These are phyloP conservation scores for Fragaria nilgerrensis DNA, from an alignment of 306 rosid species.

Conservation along the genomic window DNA sequence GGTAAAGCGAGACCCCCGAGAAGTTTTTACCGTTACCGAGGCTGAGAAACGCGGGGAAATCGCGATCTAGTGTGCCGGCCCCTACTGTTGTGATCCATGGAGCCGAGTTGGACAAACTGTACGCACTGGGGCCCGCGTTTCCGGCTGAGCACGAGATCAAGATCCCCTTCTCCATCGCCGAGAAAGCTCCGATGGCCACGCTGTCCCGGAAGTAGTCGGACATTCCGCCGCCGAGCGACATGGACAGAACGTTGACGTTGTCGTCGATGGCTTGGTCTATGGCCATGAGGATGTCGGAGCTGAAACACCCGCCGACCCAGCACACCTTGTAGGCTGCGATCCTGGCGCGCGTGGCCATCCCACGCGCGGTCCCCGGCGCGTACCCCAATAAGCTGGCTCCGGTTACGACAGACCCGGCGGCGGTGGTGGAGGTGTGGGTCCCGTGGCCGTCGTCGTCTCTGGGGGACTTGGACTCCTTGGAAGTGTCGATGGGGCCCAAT, in stretches of 20 bases:
- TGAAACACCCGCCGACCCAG: constrained; percentile 50
- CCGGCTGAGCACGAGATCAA: constrained; percentile 70
- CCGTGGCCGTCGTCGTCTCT: constrained; percentile 83
- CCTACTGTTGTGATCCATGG: constrained; percentile 93
- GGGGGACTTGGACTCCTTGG: constrained; percentile 50
- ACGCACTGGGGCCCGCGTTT: constrained; percentile 52
- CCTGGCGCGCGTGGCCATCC: constrained; percentile 71
- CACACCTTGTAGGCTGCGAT: constrained; percentile 76
- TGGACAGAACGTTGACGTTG: constrained; percentile 61
- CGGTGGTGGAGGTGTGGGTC: constrained; percentile 75
- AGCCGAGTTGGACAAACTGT: constrained; percentile 51
- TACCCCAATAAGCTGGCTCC: constrained; percentile 55
- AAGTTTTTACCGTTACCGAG: constrained; percentile 66
- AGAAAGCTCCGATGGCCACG: constrained; percentile 66
- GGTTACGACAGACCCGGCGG: constrained; percentile 55
- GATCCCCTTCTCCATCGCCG: constrained; percentile 82
- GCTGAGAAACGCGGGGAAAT: constrained; percentile 58
- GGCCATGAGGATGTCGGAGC: constrained; percentile 62
- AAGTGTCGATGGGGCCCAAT: constrained; percentile 37
- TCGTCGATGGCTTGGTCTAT: constrained; percentile 72
- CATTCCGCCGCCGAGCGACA: constrained; percentile 66
- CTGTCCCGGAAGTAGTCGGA: constrained; percentile 46
- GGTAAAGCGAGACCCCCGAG: constrained; percentile 60
- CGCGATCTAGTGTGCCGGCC: constrained; percentile 89
- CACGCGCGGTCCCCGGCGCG: constrained; percentile 73